Evolutionary conservation across 129 eudicot genomes (phyloP).

Genomic region (Artemisia argyi): DNA sequence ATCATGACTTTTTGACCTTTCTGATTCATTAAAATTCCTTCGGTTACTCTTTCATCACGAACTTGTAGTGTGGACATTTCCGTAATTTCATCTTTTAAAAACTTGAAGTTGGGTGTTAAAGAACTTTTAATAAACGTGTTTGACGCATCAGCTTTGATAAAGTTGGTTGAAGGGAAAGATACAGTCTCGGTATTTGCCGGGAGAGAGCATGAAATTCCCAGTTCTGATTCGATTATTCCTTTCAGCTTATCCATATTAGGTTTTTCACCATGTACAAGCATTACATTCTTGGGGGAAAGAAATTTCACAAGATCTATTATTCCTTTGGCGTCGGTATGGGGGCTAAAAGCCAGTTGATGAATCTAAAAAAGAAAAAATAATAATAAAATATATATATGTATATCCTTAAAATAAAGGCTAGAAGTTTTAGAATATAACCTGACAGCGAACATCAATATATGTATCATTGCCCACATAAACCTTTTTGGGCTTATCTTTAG

Average conservation of each 20-base stretch:
- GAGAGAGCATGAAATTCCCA: conserved; percentile 53
- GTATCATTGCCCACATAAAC: conserved; percentile 62
- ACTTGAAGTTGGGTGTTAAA: conserved; percentile 68
- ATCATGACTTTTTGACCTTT: conserved; percentile 45
- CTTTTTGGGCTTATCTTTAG: conserved; percentile 58
- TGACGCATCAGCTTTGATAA: conserved; percentile 57
- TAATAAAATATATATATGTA: neutral
- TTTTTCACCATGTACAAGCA: conserved; percentile 90
- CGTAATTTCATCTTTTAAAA: conserved; percentile 35
- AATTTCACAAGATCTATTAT: conserved; percentile 90
- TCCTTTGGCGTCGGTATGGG: conserved; percentile 95
- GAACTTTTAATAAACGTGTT: conserved; percentile 44
- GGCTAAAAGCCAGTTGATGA: conserved; percentile 87
- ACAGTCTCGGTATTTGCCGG: conserved; percentile 77
- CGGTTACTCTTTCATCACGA: conserved; percentile 59
- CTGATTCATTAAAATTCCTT: conserved; percentile 54
- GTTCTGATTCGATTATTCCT: conserved; percentile 60
- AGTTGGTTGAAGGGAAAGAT: conserved; percentile 60
- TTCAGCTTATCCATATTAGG: conserved; percentile 68
- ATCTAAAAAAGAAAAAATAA: conserved; percentile 42
- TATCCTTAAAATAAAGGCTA: neutral
- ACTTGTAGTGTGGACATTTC: conserved; percentile 40
- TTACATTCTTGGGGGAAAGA: conserved; percentile 84
- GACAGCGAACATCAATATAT: conserved; percentile 78
- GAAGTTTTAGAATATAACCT: conserved; percentile 33